phyloP scores from a whole-genome alignment of 2,329 filamentous ascomycete species.

The Pseudophaeomoniella oleicola region DNA sequence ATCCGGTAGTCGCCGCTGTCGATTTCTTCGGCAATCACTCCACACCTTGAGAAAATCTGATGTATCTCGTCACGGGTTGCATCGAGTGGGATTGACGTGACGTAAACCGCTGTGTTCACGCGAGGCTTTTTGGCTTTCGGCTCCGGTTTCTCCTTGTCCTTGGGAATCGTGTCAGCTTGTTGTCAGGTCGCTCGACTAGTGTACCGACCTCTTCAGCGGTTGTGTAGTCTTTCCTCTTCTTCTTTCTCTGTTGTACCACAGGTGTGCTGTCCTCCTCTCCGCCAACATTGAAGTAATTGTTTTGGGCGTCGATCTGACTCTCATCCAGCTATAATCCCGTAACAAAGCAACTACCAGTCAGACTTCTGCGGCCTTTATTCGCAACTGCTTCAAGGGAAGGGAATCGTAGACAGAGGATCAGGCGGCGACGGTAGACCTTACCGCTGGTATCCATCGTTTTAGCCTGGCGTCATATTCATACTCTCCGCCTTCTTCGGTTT shows the following conservation, averaged over 20 bases:
- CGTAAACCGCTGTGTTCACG: constrained; percentile 82
- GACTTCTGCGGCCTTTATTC: constrained; percentile 3
- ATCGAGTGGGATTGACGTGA: constrained; percentile 73
- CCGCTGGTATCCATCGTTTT: constrained; percentile 61
- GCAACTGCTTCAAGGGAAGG: constrained; percentile 1
- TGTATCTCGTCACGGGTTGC: constrained; percentile 67
- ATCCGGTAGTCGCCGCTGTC: constrained; percentile 78
- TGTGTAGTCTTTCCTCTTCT: constrained; percentile 37
- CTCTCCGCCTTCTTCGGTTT: constrained; percentile 71
- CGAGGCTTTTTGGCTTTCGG: constrained; percentile 25
- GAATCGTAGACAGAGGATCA: too few relatives aligned
- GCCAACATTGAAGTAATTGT: constrained; percentile 43
- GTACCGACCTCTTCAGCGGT: constrained; percentile 35
- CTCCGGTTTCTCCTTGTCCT: constrained; percentile 13
- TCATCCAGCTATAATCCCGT: constrained; percentile 39
- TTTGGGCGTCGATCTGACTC: constrained; percentile 44
- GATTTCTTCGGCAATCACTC: constrained; percentile 87
- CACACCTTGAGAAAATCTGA: constrained; percentile 73
- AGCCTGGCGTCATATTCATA: constrained; percentile 63
- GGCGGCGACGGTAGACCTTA: constrained; percentile 18
- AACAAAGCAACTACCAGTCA: constrained; percentile 5
- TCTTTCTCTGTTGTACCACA: constrained; percentile 28
- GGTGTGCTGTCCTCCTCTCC: constrained; percentile 44
- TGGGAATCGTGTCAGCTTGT: constrained; percentile 14
- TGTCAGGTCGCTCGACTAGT: constrained; percentile 23